phyloP scores from a whole-genome alignment of 805 yeast genomes.

The Cyberlindnera misumaiensis region DNA sequence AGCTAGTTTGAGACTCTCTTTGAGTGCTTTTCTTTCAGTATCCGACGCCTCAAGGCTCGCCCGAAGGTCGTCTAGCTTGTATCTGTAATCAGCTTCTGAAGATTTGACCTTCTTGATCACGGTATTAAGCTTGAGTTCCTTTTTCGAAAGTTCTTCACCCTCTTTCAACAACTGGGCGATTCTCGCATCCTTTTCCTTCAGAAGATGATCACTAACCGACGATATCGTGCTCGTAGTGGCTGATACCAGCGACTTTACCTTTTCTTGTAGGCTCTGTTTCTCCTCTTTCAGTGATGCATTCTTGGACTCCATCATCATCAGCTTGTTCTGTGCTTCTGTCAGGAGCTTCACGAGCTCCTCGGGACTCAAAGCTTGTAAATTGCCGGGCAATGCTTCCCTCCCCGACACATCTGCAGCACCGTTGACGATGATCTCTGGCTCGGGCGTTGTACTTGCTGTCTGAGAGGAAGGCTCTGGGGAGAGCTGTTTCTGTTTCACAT shows the following conservation, averaged over 20 bases:
- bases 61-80: slow-evolving; percentile 20
- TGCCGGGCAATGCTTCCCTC: neutral
- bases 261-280: slow-evolving; percentile 18
- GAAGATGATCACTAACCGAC: slow-evolving; percentile 22
- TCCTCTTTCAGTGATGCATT: slow-evolving; percentile 15
- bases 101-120: slow-evolving; percentile 56
- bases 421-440: too few species aligned
- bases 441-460: neutral
- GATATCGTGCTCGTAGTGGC: neutral
- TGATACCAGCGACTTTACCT: slow-evolving; percentile 10
- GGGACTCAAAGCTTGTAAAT: slow-evolving; percentile 7
- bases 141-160: slow-evolving; percentile 64
- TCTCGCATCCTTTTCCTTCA: slow-evolving; percentile 42
- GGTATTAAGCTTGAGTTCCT: slow-evolving; percentile 63
- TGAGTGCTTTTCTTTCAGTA: slow-evolving; percentile 18
- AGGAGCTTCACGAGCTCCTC: slow-evolving; percentile 15
- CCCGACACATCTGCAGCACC: too few species aligned
- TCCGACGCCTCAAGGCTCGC: slow-evolving; percentile 14
- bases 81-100: slow-evolving; percentile 34
- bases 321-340: slow-evolving; percentile 11
- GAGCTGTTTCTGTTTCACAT: slow-evolving; percentile 3
- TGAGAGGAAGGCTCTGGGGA: slow-evolving; percentile 6
- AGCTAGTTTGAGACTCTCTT: slow-evolving; percentile 23
- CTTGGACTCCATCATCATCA: slow-evolving; percentile 10
- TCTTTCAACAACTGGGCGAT: slow-evolving; percentile 65